Percentiles rank a stretch among this genome's conserved stretches.
Evolutionary conservation across 2,329 filamentous ascomycete genomes (phyloP).

Genomic region (Penicillium sp.): DNA sequence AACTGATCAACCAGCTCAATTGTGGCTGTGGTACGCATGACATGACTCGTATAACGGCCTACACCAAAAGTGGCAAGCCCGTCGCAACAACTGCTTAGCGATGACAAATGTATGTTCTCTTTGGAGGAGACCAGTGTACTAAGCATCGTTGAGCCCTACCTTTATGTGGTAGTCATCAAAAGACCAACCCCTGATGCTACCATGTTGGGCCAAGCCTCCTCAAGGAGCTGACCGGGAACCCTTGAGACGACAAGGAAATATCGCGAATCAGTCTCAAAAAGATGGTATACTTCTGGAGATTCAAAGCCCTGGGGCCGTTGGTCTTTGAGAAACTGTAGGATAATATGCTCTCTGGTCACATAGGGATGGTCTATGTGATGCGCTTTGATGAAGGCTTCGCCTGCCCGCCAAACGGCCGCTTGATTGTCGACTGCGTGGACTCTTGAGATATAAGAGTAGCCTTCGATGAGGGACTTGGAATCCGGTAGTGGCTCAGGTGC

Average conservation of each 20-base stretch:
- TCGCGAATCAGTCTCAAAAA: constrained; percentile 11
- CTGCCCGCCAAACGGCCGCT: constrained; percentile 12
- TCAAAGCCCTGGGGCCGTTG: constrained; percentile 2
- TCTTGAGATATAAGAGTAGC: constrained; percentile 3
- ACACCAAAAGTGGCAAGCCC: not conserved
- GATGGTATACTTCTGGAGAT: constrained; percentile 4
- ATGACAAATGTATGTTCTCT: constrained; percentile 1
- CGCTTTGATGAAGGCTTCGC: constrained; percentile 14
- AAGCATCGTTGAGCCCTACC: not conserved
- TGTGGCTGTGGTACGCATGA: not conserved
- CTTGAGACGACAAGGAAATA: constrained; percentile 11
- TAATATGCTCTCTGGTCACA: constrained; percentile 13
- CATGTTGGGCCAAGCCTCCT: constrained; percentile 13
- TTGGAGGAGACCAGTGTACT: constrained; percentile 1
- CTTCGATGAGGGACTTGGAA: constrained; percentile 6
- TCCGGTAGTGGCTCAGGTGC: constrained; percentile 8
- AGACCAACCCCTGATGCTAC: no score
- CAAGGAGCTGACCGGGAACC: constrained; percentile 9
- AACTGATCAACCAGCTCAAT: not conserved
- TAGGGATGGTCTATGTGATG: constrained; percentile 13
- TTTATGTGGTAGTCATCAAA: not conserved
- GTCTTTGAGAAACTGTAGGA: constrained; percentile 11
- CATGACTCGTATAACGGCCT: not conserved
- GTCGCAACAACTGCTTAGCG: constrained; percentile 4
- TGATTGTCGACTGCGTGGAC: constrained; percentile 10